A percentile compares a stretch with the other conserved stretches of the same genome.
phyloP scores from a whole-genome alignment of 208 protist species.

The Phytomonas sp. region DNA sequence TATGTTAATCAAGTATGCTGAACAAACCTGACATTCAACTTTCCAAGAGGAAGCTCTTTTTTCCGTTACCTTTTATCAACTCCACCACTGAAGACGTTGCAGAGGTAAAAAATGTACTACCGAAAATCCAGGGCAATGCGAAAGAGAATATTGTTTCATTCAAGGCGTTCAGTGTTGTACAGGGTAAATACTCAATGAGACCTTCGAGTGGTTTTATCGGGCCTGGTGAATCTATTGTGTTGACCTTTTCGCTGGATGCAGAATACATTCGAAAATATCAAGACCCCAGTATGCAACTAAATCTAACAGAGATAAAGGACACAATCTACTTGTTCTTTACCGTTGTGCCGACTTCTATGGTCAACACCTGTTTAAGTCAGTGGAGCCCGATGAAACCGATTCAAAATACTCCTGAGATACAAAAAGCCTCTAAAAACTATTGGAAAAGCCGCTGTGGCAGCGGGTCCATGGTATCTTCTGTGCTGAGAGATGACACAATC shows the following conservation, averaged over 20 bases:
- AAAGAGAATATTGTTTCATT: conserved; percentile 63
- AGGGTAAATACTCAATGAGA: conserved; percentile 54
- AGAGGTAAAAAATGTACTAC: conserved; percentile 50
- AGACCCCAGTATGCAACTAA: conserved; percentile 19
- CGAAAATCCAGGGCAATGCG: conserved; percentile 18
- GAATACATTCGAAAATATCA: conserved; percentile 29
- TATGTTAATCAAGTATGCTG: not conserved
- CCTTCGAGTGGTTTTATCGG: conserved; percentile 61
- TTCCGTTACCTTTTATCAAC: conserved; percentile 65
- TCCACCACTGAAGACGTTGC: conserved; percentile 73
- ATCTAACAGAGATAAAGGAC: conserved; percentile 59
- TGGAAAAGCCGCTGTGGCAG: conserved; percentile 39
- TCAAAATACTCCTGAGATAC: conserved; percentile 5
- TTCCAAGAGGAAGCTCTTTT: conserved; percentile 72
- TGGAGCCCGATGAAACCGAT: conserved; percentile 8
- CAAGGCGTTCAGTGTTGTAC: conserved; percentile 63
- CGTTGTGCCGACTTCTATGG: conserved; percentile 25
- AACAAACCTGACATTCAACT: conserved; percentile 27
- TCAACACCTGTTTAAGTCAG: not conserved
- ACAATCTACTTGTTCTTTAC: conserved; percentile 73
- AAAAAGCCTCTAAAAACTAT: conserved; percentile 34
- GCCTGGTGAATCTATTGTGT: conserved; percentile 32
- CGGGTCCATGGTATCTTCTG: not conserved
- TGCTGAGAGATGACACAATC: not conserved
- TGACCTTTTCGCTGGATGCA: conserved; percentile 60